These are phyloP conservation scores for Gaultheria prostrata DNA, from an alignment of 148 eudicot genomes.

Conservation along the genomic window DNA sequence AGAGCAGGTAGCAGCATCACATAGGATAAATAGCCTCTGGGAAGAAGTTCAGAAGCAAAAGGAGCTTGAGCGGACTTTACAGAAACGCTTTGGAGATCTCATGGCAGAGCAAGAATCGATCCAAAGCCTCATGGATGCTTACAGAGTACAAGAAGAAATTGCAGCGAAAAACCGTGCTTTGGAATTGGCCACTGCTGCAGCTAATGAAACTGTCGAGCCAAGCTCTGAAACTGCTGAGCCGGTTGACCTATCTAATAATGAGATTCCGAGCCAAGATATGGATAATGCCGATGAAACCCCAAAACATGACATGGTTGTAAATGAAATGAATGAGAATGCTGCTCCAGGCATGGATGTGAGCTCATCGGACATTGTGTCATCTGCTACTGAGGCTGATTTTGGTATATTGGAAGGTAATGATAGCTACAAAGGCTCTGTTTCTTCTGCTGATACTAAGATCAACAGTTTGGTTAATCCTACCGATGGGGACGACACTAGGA, in stretches of 20 bases:
- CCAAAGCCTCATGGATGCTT: slow-evolving; percentile 43
- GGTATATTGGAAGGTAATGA: neutral
- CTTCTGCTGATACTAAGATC: neutral
- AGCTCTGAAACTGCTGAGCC: slow-evolving; percentile 25
- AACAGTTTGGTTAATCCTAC: neutral
- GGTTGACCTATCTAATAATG: slow-evolving; percentile 24
- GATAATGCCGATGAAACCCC: slow-evolving; percentile 19
- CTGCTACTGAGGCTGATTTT: slow-evolving; percentile 7
- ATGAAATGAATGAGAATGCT: slow-evolving; percentile 19
- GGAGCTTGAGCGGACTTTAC: slow-evolving; percentile 74
- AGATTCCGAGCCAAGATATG: slow-evolving; percentile 17
- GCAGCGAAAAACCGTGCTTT: slow-evolving; percentile 43
- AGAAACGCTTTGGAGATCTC: slow-evolving; percentile 76
- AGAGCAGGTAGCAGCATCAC: slow-evolving; percentile 78
- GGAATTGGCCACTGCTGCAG: slow-evolving; percentile 36
- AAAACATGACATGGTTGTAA: slow-evolving; percentile 23
- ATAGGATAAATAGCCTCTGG: slow-evolving; percentile 81
- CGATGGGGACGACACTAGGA: slow-evolving; percentile 8
- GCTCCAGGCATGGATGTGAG: slow-evolving; percentile 4
- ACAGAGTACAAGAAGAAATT: slow-evolving; percentile 47
- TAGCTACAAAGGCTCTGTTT: neutral
- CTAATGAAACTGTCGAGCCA: slow-evolving; percentile 19
- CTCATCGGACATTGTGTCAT: neutral
- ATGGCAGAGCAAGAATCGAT: slow-evolving; percentile 52
- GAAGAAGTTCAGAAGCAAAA: slow-evolving; percentile 97